Conservation (phyloP, 2,329 filamentous ascomycete species). For the Fusarium setosum region DNA sequence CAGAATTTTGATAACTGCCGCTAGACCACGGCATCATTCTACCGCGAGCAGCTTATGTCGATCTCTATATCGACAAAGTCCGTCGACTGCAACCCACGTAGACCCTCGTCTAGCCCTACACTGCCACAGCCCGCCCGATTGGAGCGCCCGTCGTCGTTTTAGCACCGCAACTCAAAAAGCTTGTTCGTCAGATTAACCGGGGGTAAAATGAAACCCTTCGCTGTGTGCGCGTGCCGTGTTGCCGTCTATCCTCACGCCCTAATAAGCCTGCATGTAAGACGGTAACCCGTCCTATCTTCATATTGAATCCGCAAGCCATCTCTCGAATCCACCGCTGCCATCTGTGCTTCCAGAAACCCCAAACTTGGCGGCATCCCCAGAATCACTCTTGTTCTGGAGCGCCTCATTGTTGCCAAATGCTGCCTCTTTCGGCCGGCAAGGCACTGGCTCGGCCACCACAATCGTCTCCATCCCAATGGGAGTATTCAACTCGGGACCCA, state of each 20-base stretch:
- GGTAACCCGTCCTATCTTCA: too few relatives aligned
- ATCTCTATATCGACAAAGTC: not conserved
- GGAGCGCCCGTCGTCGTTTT: not conserved
- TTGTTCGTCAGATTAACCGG: constrained; percentile 30
- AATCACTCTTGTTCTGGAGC: constrained; percentile 18
- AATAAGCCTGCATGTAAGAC: too few relatives aligned
- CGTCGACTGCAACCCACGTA: constrained; percentile 7
- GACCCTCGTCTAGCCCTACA: constrained; percentile 11
- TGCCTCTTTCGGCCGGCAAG: constrained; percentile 43
- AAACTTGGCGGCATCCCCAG: constrained; percentile 13
- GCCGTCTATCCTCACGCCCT: constrained; percentile 26
- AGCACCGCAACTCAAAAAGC: constrained; percentile 12
- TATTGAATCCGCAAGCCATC: constrained; percentile 36
- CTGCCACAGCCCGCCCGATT: too few relatives aligned
- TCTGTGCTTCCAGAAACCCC: constrained; percentile 20
- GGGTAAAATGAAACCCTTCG: constrained; percentile 9
- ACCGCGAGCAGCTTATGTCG: not conserved
- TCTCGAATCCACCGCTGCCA: constrained; percentile 42
- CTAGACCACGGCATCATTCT: constrained; percentile 16
- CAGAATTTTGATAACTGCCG: not conserved
- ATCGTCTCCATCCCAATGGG: constrained; percentile 86
- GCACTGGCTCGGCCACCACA: constrained; percentile 76
- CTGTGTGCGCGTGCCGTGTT: constrained; percentile 28
- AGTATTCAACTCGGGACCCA: constrained; percentile 79
- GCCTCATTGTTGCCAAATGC: constrained; percentile 7